phyloP scores from a whole-genome alignment of 768 basidiomycete species.

The Erythrobasidium yunnanense region DNA sequence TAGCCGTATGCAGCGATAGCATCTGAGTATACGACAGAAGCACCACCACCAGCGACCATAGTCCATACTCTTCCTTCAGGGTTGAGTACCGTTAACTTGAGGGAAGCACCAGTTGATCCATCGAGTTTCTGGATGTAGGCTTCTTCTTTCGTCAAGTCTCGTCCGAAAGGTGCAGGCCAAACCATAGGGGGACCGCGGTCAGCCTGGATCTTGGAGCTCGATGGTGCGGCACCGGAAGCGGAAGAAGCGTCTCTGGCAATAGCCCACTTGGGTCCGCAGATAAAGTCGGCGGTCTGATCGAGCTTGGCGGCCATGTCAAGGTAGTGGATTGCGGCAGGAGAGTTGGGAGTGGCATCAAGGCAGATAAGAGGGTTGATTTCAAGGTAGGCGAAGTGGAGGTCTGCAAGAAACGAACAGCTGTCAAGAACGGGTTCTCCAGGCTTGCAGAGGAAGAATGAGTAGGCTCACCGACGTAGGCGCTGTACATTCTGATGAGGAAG shows the following conservation, averaged over 20 bases:
- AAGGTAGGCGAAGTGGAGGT: slow-evolving; percentile 98
- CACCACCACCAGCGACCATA: slow-evolving; percentile 98
- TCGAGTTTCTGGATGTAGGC: slow-evolving; percentile 99
- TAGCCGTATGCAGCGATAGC: slow-evolving; percentile 85
- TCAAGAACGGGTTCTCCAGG: background rate
- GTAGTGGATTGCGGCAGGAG: slow-evolving; percentile 73
- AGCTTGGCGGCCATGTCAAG: slow-evolving; percentile 99
- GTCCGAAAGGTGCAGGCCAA: slow-evolving; percentile 79
- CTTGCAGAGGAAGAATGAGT: background rate
- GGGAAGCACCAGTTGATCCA: slow-evolving; percentile 88
- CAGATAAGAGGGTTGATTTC: slow-evolving; percentile 98
- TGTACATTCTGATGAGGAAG: slow-evolving; percentile 88
- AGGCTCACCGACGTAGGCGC: slow-evolving; percentile 61
- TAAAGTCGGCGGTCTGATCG: slow-evolving; percentile 91
- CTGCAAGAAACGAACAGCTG: slow-evolving; percentile 38
- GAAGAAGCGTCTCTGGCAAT: slow-evolving; percentile 81
- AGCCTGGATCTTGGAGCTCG: slow-evolving; percentile 52
- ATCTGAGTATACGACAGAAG: slow-evolving; percentile 59
- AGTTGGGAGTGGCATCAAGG: slow-evolving; percentile 64
- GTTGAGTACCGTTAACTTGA: slow-evolving; percentile 95
- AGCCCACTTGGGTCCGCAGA: slow-evolving; percentile 98
- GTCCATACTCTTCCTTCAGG: slow-evolving; percentile 94
- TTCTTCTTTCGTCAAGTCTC: slow-evolving; percentile 94
- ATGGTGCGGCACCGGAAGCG: slow-evolving; percentile 51
- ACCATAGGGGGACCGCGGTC: slow-evolving; percentile 97